Evolutionary conservation across 139 green algal species (phyloP), one percentile per base, ranked within the genome.

Genomic region (Chlamydomonas schloesseri): DNA sequence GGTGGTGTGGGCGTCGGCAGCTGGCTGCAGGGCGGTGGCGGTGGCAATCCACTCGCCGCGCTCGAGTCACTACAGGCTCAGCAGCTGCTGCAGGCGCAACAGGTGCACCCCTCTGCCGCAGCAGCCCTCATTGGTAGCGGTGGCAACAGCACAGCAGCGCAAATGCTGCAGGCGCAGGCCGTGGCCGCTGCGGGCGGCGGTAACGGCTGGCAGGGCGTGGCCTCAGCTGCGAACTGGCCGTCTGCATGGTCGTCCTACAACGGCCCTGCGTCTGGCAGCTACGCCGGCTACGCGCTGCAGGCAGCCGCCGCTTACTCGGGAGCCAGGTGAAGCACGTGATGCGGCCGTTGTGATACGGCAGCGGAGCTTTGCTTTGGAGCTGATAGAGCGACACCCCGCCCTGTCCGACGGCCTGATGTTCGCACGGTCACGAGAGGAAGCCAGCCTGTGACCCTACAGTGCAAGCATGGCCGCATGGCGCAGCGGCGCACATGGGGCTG

Each of bases 251-350:
- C 31, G 18, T 60, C 42, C 6, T 83, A 83, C 58, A n/a, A 46
- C n/a, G 55, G 50, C 60, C 60, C 26, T 0, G 11, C 76, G 14
- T 62, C 60, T 2, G 55, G 31, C 58, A 60, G 42, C 23, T 84
- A 84, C 21, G 78, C 78, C 11, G 78, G 78, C 9, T 74, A 75
- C 28, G 78, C 78, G n/a, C 42, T 84, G 29, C 78, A 84, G 46
- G 42, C 64, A 34, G 78, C 78, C 1, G 78, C 78, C 20, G 78
- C 78, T 13, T 82, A 82, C 33, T 58, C 58, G 34, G 36, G 75
- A 2, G 36, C 9, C 0, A 53, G 75, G 34, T 82, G 74, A 81
- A 34, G 20, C 1, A 1, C 70, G 10, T 3, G 33, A 1, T 47
- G 1, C n/a, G 8, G 42, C 42, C 42, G 8, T 50, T 8, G 5